Percentiles rank a stretch among this genome's conserved stretches.
These are phyloP conservation scores for Entomortierella lignicola DNA, from an alignment of 192 early-diverging fungal genomes.

Conservation along the genomic window DNA sequence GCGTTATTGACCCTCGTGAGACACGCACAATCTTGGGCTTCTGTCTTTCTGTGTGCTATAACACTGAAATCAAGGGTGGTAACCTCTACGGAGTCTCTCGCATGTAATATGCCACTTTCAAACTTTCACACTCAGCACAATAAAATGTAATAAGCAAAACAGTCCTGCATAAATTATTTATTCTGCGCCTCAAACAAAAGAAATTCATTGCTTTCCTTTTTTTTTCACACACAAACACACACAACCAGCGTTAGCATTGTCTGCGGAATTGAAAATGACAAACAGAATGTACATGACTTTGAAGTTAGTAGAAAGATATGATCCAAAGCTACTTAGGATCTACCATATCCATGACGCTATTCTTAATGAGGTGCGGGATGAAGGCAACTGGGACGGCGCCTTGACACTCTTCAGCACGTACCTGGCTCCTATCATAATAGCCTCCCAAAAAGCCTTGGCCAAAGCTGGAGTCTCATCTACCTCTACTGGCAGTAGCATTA, in stretches of 20 bases:
- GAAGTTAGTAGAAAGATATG: constrained; percentile 4
- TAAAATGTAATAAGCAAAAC: neutral
- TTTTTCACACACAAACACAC: neutral
- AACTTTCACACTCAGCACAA: neutral
- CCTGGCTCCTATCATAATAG: constrained; percentile 25
- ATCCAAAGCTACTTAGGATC: neutral
- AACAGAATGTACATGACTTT: neutral
- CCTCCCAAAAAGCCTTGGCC: constrained; percentile 10
- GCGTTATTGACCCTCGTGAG: constrained; percentile 71
- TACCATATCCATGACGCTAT: constrained; percentile 22
- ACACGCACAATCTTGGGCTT: constrained; percentile 69
- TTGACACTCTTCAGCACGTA: constrained; percentile 26
- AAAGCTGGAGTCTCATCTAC: neutral
- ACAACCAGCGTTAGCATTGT: too few species aligned
- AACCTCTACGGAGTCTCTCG: constrained; percentile 71
- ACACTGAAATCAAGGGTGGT: constrained; percentile 66
- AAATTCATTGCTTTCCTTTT: too few species aligned
- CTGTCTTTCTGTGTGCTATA: constrained; percentile 68
- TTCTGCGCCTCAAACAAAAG: too few species aligned
- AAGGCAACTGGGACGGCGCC: constrained; percentile 31
- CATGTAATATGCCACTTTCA: constrained; percentile 56
- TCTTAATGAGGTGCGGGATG: constrained; percentile 15
- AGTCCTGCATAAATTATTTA: neutral
- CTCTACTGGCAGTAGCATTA: neutral
- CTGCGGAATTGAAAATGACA: neutral